Percentiles rank a stretch among this genome's conserved stretches.
Evolutionary conservation across 129 eudicot species (phyloP).

Genomic region (Glebionis coronaria): DNA sequence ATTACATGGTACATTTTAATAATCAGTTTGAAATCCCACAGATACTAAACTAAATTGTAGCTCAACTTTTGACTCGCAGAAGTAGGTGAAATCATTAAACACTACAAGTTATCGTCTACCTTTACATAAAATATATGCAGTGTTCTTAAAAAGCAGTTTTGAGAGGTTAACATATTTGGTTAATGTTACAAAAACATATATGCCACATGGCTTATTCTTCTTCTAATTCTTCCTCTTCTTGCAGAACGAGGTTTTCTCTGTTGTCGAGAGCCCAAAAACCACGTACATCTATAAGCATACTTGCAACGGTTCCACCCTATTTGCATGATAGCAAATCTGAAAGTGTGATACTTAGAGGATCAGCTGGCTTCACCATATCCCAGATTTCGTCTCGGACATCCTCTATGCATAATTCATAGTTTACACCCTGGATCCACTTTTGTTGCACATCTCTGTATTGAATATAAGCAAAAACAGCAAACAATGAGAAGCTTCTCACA

Average conservation of each 20-base stretch:
- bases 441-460: no score
- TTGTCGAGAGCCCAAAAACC: slow-evolving; percentile 99
- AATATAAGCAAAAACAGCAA: slow-evolving; percentile 8
- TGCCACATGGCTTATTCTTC: slow-evolving; percentile 58
- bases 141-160: background rate
- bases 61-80: background rate
- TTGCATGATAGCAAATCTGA: no score
- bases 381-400: no score
- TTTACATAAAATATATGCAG: slow-evolving; percentile 22
- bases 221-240: slow-evolving; percentile 97
- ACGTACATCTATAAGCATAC: slow-evolving; percentile 96
- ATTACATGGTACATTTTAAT: background rate
- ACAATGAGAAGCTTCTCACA: background rate
- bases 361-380: no score
- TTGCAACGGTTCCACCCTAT: no score
- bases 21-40: background rate
- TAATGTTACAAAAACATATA: no score
- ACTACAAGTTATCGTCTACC: no score
- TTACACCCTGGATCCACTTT: no score
- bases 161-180: no score
- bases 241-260: slow-evolving; percentile 90
- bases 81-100: no score
- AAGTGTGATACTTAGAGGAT: no score
- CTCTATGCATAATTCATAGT: no score
- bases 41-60: background rate